Conservation (phyloP, 345 rosid species). For the Atalantia buxifolia region DNA sequence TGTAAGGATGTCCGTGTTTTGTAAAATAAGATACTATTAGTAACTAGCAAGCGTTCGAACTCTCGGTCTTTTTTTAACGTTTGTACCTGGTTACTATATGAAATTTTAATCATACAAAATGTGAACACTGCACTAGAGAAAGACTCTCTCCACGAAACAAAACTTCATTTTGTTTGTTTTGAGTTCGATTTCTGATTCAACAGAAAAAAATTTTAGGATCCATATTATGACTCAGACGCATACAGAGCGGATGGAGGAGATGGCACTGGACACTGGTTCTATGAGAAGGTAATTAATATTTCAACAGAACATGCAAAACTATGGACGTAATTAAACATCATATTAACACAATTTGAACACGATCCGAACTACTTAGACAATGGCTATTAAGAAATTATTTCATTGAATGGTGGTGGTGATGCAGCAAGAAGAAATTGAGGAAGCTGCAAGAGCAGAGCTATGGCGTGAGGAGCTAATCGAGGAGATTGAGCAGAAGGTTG, state of each 20-base stretch:
- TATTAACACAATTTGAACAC: background rate
- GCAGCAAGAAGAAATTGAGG: constrained; percentile 91
- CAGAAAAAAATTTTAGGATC: constrained; percentile 47
- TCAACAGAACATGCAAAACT: background rate
- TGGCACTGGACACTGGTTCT: constrained; percentile 86
- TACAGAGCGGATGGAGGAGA: constrained; percentile 92
- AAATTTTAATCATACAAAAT: too few relatives aligned
- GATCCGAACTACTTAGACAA: background rate
- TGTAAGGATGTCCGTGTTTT: background rate
- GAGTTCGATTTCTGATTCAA: background rate
- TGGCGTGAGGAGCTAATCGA: constrained; percentile 95
- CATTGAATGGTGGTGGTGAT: background rate
- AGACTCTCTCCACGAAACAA: too few relatives aligned
- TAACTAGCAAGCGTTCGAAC: too few relatives aligned
- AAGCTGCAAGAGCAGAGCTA: constrained; percentile 79
- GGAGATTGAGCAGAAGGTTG: constrained; percentile 92
- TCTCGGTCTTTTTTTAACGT: too few relatives aligned
- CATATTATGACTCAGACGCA: constrained; percentile 81
- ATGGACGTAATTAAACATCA: background rate
- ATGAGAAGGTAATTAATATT: constrained; percentile 60
- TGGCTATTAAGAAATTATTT: too few relatives aligned
- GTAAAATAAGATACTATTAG: too few relatives aligned
- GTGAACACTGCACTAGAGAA: too few relatives aligned
- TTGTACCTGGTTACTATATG: too few relatives aligned
- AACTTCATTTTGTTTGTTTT: background rate